These are phyloP conservation scores for Globisporangium heterothallicum DNA, from an alignment of 352 stramenopile genomes.

Conservation along the genomic window DNA sequence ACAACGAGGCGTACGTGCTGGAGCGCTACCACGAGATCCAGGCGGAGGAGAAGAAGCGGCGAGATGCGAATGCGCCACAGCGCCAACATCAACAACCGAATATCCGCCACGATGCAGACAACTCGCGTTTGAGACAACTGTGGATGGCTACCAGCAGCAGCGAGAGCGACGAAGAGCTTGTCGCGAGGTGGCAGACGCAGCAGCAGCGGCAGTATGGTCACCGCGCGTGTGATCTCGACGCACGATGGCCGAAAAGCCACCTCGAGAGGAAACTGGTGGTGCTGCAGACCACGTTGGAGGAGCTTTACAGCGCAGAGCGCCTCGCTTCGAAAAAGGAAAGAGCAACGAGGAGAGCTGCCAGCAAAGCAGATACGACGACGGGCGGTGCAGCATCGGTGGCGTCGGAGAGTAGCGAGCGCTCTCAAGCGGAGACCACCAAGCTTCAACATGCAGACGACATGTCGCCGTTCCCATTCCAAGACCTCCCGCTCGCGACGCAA, in stretches of 20 bases:
- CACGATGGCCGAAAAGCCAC: constrained; percentile 16
- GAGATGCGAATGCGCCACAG: background rate
- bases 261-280: constrained; percentile 40
- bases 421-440: background rate
- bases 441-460: constrained; percentile 3
- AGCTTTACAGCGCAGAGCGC: constrained; percentile 13
- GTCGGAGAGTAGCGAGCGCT: background rate
- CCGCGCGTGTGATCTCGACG: constrained; percentile 22
- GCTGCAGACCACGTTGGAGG: constrained; percentile 22
- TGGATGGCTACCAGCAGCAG: background rate
- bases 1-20: constrained; percentile 37
- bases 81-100: background rate
- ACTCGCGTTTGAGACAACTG: too few species aligned
- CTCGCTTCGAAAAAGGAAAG: background rate
- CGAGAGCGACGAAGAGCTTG: background rate
- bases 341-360: background rate
- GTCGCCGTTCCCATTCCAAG: constrained; percentile 24
- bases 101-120: background rate
- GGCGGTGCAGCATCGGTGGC: too few species aligned
- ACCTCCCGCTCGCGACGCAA: constrained; percentile 40
- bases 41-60: background rate
- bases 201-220: constrained; percentile 12
- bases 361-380: background rate
- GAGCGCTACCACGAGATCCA: constrained; percentile 42
- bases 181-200: background rate